A percentile compares a stretch with the other conserved stretches of the same genome.
Conservation (phyloP, 2,329 filamentous ascomycete species). For the Diaporthe aspalathi region DNA sequence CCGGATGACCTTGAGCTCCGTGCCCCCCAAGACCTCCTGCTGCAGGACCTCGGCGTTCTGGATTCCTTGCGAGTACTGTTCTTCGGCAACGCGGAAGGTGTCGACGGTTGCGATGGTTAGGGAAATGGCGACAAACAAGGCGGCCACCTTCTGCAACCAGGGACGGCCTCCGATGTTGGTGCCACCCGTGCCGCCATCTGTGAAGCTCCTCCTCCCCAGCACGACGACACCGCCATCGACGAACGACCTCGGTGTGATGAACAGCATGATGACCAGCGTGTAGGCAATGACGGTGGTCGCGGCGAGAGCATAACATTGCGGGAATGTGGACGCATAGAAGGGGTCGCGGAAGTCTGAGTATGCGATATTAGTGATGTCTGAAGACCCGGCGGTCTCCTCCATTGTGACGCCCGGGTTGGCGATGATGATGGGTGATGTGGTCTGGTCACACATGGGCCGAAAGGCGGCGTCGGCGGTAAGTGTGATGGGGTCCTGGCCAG, state of each 20-base stretch:
- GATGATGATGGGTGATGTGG: conserved; percentile 54
- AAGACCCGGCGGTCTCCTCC: conserved; percentile 42
- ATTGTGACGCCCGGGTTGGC: conserved; percentile 53
- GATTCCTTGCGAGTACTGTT: conserved; percentile 82
- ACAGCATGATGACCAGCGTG: conserved; percentile 91
- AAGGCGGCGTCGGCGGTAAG: conserved; percentile 71
- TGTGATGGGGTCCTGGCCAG: conserved; percentile 65
- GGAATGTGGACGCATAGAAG: conserved; percentile 93
- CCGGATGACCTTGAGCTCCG: conserved; percentile 88
- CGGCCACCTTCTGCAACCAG: conserved; percentile 89
- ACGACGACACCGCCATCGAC: conserved; percentile 87
- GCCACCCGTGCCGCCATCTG: conserved; percentile 80
- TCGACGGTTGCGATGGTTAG: conserved; percentile 93
- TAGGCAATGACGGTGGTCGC: conserved; percentile 92
- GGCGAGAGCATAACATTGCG: conserved; percentile 92
- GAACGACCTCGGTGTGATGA: conserved; percentile 95
- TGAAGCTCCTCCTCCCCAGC: conserved; percentile 84
- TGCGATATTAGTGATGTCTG: conserved; percentile 49
- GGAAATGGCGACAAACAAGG: conserved; percentile 81
- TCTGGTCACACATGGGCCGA: conserved; percentile 65
- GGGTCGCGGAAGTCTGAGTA: conserved; percentile 81
- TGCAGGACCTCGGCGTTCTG: conserved; percentile 84
- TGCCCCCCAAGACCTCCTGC: conserved; percentile 81
- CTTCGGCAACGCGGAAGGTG: conserved; percentile 85
- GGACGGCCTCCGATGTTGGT: conserved; percentile 91